Base-by-base conservation (phyloP, 1,139 yeast genomes). In the Eremothecium cymbalariae region DNA sequence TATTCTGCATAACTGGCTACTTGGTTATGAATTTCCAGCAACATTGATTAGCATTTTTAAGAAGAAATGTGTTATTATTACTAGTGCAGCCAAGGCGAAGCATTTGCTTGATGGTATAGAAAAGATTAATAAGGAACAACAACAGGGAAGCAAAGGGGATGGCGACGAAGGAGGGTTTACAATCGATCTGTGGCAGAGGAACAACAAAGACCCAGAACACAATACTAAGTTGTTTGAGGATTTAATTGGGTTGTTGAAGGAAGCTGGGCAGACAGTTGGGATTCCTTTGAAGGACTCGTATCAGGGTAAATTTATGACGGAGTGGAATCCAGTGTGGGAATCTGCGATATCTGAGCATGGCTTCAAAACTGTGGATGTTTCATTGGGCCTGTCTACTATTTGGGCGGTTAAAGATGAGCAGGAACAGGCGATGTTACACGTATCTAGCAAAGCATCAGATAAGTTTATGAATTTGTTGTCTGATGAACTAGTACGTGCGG, bases 1-100 rank as follows among this genome's bases (percentile, higher is more conserved):
- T 0, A 82, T 83, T 32, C 62, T 88, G 32, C 97, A 88, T 57
- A 81, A 81, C 33, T 90, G 97, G 97, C 65, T 90, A 40, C 65
- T 90, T 40, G 96, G 97, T 5, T 90, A 88, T 56, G 97, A 93
- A 56, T 88, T 90, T 54, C 94, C 95, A 15, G 93, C 94, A 38
- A 86, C 97, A 1, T 78, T 77, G 28, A 62, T 90, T 40, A 75
- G 71, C 34, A 64, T 88, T 41, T 72, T 83, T 4, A 68, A 71
- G 37, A 72, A 72, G 29, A 75, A 74, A 48, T 65, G 78, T 32
- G 62, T 75, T 11, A 66, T 90, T 40, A 69, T 88, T 40, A 88
- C 97, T 0, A 78, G 93, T 23, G 80, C 77, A 35, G 85, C 86
- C n/a, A 88, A 88, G 51, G 86, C 94, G 33, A 83, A 79, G 55